Percentiles rank a stretch among this genome's conserved stretches.
Conservation (phyloP, 2,329 filamentous ascomycete genomes). For the Colletotrichum sansevieriae region DNA sequence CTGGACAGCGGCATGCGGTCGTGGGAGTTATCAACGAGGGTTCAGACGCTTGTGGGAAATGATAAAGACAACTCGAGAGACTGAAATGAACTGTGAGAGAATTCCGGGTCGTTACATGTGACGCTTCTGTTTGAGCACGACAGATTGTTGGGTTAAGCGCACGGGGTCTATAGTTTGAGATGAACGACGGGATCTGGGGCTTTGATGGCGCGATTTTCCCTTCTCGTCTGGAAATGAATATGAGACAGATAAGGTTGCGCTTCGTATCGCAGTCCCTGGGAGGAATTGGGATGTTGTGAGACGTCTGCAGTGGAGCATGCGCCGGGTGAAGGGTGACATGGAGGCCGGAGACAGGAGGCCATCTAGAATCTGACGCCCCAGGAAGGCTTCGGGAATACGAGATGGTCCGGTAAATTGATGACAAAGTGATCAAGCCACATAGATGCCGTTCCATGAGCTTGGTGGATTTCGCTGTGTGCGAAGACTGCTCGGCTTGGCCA, state of each 20-base stretch:
- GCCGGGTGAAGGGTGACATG: constrained; percentile 13
- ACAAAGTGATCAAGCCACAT: no score
- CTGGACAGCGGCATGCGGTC: neutral
- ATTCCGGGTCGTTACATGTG: constrained; percentile 11
- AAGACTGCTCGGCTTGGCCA: no score
- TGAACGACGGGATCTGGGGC: constrained; percentile 19
- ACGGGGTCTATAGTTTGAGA: constrained; percentile 13
- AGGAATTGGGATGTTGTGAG: constrained; percentile 6
- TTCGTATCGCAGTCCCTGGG: constrained; percentile 4
- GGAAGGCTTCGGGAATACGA: constrained; percentile 9
- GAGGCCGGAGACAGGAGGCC: constrained; percentile 2
- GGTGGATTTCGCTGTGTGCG: no score
- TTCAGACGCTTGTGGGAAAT: constrained; percentile 5
- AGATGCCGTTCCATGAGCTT: no score
- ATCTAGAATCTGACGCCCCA: constrained; percentile 1
- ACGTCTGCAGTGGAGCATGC: constrained; percentile 19
- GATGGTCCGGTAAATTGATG: constrained; percentile 9
- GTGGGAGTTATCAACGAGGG: neutral
- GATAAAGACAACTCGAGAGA: constrained; percentile 5
- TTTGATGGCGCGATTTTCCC: constrained; percentile 1
- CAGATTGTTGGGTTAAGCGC: neutral
- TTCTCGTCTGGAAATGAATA: neutral
- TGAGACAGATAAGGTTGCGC: constrained; percentile 19
- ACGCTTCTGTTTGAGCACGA: neutral
- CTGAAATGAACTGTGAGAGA: neutral